Base-by-base conservation (phyloP, 805 yeast genomes). In the Hanseniaspora taiwanica region DNA sequence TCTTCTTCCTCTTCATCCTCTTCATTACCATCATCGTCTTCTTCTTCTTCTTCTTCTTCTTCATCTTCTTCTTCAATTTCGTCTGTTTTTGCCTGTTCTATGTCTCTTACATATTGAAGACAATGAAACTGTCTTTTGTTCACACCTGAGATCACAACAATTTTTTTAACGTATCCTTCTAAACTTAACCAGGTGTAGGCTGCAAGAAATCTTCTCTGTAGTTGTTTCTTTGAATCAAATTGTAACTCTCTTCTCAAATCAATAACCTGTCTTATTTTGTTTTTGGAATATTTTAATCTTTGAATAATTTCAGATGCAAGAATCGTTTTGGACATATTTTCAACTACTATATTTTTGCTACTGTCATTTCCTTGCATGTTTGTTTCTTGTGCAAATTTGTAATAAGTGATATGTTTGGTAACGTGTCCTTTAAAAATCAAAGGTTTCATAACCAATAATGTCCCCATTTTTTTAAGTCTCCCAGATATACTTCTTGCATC, bases 401-500 rank as follows among this genome's bases (percentile, higher is more conserved):
- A 58, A 46, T 78, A 74, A 23, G 69, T 66, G 44, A 76, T 62
- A 27, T 71, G 62, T 43, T 71, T 71, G 6, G 83, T 72, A 34
- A 69, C 72, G 42, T 69, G 72, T 2, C 74, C 71, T 27, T 69
- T 58, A 24, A 59, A 59, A 20, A 65, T 44, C 18, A 68, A 48
- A 36, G 56, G 63, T 1, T 48, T 46, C 38, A 67, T 72, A 18
- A 58, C 58, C 4, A 78, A 68, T 14, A 76, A 56, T 17, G 72
- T 73, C 27, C 64, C 72, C 16, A 81, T 58, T 34, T 67, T 66
- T 48, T 71, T 74, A 39, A 79, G 61, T 48, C 91, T 65, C 1
- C 74, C 64, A 0, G 86, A 76, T 32, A 79, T 62, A 43, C 86
- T 78, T 46, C 89, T 66, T 14, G 78, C 72, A 49, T 81, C 91